phyloP scores from a whole-genome alignment of 2,329 filamentous ascomycete species.

The Fusarium floridanum region DNA sequence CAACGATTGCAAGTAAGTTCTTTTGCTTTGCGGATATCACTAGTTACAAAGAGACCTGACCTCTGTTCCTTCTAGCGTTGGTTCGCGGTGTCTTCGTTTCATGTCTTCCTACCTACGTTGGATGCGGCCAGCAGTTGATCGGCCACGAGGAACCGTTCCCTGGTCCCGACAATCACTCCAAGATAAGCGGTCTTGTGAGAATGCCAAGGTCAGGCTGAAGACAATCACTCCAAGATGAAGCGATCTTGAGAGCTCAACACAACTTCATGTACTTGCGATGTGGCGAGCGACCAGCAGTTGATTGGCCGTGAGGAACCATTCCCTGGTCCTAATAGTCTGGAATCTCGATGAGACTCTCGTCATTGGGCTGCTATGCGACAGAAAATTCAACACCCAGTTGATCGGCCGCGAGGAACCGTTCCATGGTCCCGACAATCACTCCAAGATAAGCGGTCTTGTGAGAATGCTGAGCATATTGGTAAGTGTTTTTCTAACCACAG shows the following conservation, averaged over 20 bases:
- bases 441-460: conserved; percentile 89
- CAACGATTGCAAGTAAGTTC: not conserved
- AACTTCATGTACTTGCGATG: too few relatives aligned
- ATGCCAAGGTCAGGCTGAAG: conserved; percentile 61
- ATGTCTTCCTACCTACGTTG: too few relatives aligned
- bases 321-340: too few relatives aligned
- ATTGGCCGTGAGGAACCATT: too few relatives aligned
- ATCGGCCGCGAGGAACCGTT: conserved; percentile 82
- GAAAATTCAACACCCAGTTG: conserved; percentile 42
- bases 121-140: conserved; percentile 59
- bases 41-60: not conserved
- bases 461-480: conserved; percentile 67
- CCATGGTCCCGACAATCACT: conserved; percentile 83
- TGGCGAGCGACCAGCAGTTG: too few relatives aligned
- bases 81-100: too few relatives aligned
- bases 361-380: too few relatives aligned
- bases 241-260: too few relatives aligned
- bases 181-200: conserved; percentile 90
- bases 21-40: not conserved
- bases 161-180: conserved; percentile 83
- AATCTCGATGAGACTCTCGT: too few relatives aligned
- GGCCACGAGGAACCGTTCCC: conserved; percentile 84
- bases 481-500: too few relatives aligned
- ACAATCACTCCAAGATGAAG: too few relatives aligned
- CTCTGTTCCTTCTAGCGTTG: not conserved